These are phyloP conservation scores for Hypoxylon sp. DNA, from an alignment of 2,329 filamentous ascomycete genomes.

Conservation along the genomic window DNA sequence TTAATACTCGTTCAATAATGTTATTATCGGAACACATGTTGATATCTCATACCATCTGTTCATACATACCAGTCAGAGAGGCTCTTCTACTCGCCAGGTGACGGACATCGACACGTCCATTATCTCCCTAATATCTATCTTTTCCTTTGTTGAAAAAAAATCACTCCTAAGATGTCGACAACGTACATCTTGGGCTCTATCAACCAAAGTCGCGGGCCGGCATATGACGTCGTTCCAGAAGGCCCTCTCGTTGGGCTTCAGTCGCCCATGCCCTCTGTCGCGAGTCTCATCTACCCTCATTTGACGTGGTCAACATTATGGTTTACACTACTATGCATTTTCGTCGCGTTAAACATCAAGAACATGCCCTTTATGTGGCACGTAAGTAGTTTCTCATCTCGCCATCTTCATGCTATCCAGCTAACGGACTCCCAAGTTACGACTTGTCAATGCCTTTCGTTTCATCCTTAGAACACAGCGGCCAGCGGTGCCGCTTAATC, in stretches of 20 bases:
- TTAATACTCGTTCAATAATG: conserved; percentile 18
- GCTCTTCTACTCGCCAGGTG: neutral
- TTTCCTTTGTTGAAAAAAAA: conserved; percentile 20
- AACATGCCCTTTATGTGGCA: conserved; percentile 72
- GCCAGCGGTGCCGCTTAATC: conserved; percentile 57
- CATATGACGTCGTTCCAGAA: conserved; percentile 38
- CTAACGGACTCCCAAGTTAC: conserved; percentile 45
- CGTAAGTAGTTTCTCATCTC: conserved; percentile 56
- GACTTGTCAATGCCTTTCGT: conserved; percentile 57
- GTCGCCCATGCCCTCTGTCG: conserved; percentile 25
- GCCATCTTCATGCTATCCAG: neutral
- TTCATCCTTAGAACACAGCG: conserved; percentile 58
- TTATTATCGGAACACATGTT: conserved; percentile 16
- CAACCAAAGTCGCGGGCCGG: conserved; percentile 42
- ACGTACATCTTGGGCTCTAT: conserved; percentile 44
- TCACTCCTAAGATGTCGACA: conserved; percentile 39
- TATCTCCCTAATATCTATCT: neutral
- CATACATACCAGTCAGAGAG: conserved; percentile 21
- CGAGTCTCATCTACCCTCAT: conserved; percentile 36
- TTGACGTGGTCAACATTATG: conserved; percentile 50
- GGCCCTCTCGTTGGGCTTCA: conserved; percentile 27
- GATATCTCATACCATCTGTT: conserved; percentile 24
- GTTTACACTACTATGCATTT: conserved; percentile 52
- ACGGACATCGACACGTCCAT: conserved; percentile 5
- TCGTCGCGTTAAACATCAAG: conserved; percentile 67